Base-by-base conservation (phyloP, 768 basidiomycete species). In the Rickenella mellea region DNA sequence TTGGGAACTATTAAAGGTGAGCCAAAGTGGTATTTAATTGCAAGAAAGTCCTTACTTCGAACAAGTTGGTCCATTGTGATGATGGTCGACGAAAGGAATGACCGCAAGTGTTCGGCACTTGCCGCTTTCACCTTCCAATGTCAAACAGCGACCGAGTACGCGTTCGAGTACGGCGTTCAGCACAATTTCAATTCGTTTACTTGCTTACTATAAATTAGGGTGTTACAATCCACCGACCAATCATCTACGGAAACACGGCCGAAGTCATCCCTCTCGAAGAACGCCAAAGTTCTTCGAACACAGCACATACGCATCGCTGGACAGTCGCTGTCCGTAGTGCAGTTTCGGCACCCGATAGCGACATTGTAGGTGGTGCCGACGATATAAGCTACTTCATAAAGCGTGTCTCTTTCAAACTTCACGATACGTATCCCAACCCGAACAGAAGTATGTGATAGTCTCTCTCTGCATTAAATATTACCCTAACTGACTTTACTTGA, bases 241-340 rank as follows among this genome's bases (percentile, higher is more conserved):
- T 99, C 50, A 87, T 98, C 46, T 98, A 97, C 64, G 96, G 96
- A 37, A 98, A 98, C 59, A 86, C 83, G 10, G 89, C 94, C 25
- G 71, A 74, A 1, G 77, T 90, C 42, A 60, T 99, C 47, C 81
- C 77, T 0, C 64, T 73, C 12, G 76, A 79, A 51, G 92, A 96
- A 57, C 73, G 78, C 41, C 74, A 78, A 48, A 47, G 58, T 12
- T 63, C 72, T 4, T 55, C 66, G 12, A 63, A 71, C 21, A 71
- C 74, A 6, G 87, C 91, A 50, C 91, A 93, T 52, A 97, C 94
- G 2, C 94, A 98, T 59, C 76, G 78, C 47, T 99, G 96, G 96
- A 98, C 92, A 0, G 83, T 99, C 45, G 93, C 91, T 21, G 76
- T 99, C 20, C 79, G 96, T 20, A 87, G 88, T 31, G 92, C 93